Evolutionary conservation across 768 basidiomycete genomes (phyloP), one percentile per base, ranked within the genome.

Genomic region (Stropharia rugosoannulata): DNA sequence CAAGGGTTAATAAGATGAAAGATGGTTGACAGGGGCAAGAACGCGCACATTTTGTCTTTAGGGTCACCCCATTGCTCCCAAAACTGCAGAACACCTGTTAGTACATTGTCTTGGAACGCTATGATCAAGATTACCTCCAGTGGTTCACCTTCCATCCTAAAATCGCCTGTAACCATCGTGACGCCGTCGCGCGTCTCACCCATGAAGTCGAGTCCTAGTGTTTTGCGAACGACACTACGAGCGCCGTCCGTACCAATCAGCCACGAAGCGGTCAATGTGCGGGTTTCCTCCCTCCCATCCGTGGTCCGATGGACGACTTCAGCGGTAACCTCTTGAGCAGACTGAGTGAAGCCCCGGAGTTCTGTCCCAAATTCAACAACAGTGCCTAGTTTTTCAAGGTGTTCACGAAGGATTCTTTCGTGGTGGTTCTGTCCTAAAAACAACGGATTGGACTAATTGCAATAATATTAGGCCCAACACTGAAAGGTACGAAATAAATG

Each of bases 1-100:
- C 1, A 11, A 46, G 1, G 11, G 22, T 25, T 1, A 8, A 4
- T 27, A 18, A 18, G 35, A 19, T 12, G 6, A 27, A 38, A 36
- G 9, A 36, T 43, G 12, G 39, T 25, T 25, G 7, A 15, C 11
- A 9, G 40, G 6, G 1, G 13, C 22, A 13, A 56, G 32, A 19
- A 64, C 70, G n/a, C 70, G n/a, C 59, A 76, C 77, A 74, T 62
- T 57, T n/a, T 48, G 2, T 52, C 62, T 9, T 60, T 55, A 7
- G 68, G 59, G 22, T 75, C 68, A 5, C 79, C 76, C 77, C 78
- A 80, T 59, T 71, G 71, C 49, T 79, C 77, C 75, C 75, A 77
- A 49, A 70, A 65, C 78, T 80, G 52, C 8, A 22, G 12, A 11
- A 38, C 19, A 25, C 9, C 22, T 22, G 22, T 22, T 22, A 22